A percentile compares a stretch with the other conserved stretches of the same genome.
Conservation (phyloP, 2,329 filamentous ascomycete species). For the Xylaria sp. region DNA sequence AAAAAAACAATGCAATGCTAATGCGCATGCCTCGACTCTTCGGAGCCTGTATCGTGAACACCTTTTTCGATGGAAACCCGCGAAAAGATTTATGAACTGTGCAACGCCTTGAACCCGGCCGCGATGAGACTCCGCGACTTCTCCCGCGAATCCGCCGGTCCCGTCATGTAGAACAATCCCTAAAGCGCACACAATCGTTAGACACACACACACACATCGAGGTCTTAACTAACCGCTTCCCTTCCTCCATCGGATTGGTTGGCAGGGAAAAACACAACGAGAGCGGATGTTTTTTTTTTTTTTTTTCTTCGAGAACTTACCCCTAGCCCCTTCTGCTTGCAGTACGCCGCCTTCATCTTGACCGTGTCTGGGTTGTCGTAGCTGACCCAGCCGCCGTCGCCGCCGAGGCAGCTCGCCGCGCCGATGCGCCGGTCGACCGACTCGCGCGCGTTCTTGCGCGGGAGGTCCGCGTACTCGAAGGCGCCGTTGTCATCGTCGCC, state of each 20-base stretch:
- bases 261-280: too few relatives aligned
- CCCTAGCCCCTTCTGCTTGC: conserved; percentile 70
- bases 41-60: neutral
- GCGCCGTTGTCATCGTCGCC: conserved; percentile 69
- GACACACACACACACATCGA: too few relatives aligned
- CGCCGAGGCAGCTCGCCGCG: conserved; percentile 72
- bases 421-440: conserved; percentile 67
- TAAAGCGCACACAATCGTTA: conserved; percentile 31
- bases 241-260: too few relatives aligned
- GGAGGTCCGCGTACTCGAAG: conserved; percentile 75
- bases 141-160: conserved; percentile 68
- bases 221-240: too few relatives aligned
- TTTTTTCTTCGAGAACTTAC: conserved; percentile 53
- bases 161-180: conserved; percentile 83
- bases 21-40: neutral
- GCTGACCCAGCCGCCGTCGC: conserved; percentile 75
- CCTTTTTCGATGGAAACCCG: neutral
- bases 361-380: conserved; percentile 82
- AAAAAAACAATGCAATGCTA: neutral
- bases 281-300: too few relatives aligned
- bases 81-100: conserved; percentile 46
- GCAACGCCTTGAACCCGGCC: conserved; percentile 61
- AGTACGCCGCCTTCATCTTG: conserved; percentile 73
- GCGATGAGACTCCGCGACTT: conserved; percentile 60
- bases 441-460: conserved; percentile 63